Conservation (phyloP, 805 yeast species). For the Lipomyces yamanashiensis region DNA sequence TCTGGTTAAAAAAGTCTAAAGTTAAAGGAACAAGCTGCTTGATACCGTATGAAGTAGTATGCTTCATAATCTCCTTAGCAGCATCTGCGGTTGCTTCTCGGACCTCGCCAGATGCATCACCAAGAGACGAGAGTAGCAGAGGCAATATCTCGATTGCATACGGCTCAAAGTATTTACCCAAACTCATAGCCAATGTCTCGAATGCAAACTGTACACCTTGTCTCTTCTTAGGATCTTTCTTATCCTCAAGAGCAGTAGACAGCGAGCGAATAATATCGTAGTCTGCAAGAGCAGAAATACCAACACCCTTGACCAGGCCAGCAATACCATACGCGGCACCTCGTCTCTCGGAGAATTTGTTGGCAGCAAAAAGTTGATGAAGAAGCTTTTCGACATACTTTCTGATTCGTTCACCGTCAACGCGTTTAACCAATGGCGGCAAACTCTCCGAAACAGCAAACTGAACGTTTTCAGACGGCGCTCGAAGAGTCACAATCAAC, state of each 20-base stretch:
- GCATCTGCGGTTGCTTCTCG: conserved; percentile 88
- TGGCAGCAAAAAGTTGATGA: conserved; percentile 61
- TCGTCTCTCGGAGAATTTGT: conserved; percentile 59
- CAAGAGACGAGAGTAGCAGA: conserved; percentile 74
- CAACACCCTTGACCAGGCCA: conserved; percentile 89
- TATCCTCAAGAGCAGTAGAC: conserved; percentile 85
- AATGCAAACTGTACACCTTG: conserved; percentile 89
- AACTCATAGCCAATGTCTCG: conserved; percentile 76
- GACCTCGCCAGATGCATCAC: conserved; percentile 84
- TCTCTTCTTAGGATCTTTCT: conserved; percentile 70
- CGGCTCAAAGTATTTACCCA: conserved; percentile 87
- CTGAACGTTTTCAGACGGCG: conserved; percentile 90
- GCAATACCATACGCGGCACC: conserved; percentile 98
- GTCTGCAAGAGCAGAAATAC: conserved; percentile 75
- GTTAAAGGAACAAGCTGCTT: conserved; percentile 90
- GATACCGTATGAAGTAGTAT: conserved; percentile 91
- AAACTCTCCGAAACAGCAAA: conserved; percentile 84
- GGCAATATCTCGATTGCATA: conserved; percentile 90
- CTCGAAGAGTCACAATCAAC: conserved; percentile 72
- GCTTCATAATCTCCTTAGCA: conserved; percentile 83
- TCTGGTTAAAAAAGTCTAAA: conserved; percentile 79
- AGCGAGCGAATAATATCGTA: conserved; percentile 76
- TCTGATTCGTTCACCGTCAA: conserved; percentile 49
- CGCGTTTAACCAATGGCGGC: conserved; percentile 74
- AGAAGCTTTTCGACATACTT: conserved; percentile 63